Conservation (phyloP, 2,329 filamentous ascomycete species). For the Lasiodiplodia citricola region DNA sequence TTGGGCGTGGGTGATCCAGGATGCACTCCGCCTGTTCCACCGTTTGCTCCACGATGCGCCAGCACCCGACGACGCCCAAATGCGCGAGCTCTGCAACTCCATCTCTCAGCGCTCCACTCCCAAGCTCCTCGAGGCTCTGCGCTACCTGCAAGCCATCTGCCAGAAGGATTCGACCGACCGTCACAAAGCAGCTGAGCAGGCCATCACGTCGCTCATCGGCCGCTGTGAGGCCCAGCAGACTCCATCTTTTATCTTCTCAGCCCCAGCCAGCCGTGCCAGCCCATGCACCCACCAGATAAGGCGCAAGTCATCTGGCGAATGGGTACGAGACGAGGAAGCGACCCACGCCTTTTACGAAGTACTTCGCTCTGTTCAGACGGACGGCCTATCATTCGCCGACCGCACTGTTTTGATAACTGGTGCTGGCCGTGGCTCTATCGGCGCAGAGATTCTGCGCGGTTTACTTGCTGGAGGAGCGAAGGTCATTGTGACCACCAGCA, state of each 20-base stretch:
- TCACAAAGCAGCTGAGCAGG: neutral
- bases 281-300: neutral
- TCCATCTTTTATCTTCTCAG: neutral
- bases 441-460: constrained; percentile 39
- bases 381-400: constrained; percentile 32
- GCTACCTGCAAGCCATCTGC: neutral
- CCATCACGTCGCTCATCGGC: constrained; percentile 1
- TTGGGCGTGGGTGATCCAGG: constrained; percentile 34
- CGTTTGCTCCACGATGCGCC: constrained; percentile 26
- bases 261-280: constrained; percentile 25
- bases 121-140: neutral
- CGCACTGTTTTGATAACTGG: constrained; percentile 46
- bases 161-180: neutral
- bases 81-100: neutral
- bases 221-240: constrained; percentile 3
- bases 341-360: neutral
- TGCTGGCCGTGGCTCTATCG: constrained; percentile 46
- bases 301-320: neutral
- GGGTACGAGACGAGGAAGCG: neutral
- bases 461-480: constrained; percentile 43
- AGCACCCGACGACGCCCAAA: neutral
- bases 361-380: neutral
- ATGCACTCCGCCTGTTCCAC: constrained; percentile 30
- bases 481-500: constrained; percentile 50
- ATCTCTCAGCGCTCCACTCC: neutral